phyloP scores from a whole-genome alignment of 768 basidiomycete genomes.

The Albatrellus ellisii region DNA sequence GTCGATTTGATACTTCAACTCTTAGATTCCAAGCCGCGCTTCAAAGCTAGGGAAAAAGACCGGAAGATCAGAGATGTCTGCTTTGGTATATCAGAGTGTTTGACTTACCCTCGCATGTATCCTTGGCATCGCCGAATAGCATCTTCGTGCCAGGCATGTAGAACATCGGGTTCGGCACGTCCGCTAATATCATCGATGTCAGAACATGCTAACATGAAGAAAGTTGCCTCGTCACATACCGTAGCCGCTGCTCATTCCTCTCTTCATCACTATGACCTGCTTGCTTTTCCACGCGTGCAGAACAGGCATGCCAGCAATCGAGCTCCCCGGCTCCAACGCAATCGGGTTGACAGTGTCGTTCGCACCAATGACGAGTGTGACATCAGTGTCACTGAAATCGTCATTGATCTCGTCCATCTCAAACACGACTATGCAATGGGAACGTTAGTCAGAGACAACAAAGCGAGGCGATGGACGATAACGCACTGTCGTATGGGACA shows the following conservation, averaged over 20 bases:
- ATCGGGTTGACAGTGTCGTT: conserved; percentile 92
- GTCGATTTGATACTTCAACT: conserved; percentile 4
- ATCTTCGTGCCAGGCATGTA: conserved; percentile 85
- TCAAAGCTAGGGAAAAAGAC: conserved; percentile 17
- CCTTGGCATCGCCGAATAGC: conserved; percentile 88
- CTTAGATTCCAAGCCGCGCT: conserved; percentile 20
- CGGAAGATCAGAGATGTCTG: not conserved
- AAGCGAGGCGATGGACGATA: not conserved
- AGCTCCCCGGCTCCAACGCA: conserved; percentile 72
- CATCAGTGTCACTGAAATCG: conserved; percentile 78
- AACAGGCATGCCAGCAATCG: conserved; percentile 89
- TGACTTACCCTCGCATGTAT: conserved; percentile 68
- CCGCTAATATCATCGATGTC: conserved; percentile 38
- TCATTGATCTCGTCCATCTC: conserved; percentile 97
- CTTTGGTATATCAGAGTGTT: not conserved
- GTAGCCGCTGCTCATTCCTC: conserved; percentile 81
- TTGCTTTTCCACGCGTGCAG: conserved; percentile 91
- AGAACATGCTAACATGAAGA: not conserved
- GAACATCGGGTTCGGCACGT: conserved; percentile 91
- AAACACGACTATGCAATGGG: conserved; percentile 47
- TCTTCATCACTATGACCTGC: conserved; percentile 86
- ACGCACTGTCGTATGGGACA: conserved; percentile 78
- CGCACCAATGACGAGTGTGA: conserved; percentile 85
- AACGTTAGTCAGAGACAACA: not conserved
- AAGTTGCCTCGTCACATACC: conserved; percentile 28